Conservation (phyloP, 2,329 filamentous ascomycete genomes). For the Diaporthe humulicola region DNA sequence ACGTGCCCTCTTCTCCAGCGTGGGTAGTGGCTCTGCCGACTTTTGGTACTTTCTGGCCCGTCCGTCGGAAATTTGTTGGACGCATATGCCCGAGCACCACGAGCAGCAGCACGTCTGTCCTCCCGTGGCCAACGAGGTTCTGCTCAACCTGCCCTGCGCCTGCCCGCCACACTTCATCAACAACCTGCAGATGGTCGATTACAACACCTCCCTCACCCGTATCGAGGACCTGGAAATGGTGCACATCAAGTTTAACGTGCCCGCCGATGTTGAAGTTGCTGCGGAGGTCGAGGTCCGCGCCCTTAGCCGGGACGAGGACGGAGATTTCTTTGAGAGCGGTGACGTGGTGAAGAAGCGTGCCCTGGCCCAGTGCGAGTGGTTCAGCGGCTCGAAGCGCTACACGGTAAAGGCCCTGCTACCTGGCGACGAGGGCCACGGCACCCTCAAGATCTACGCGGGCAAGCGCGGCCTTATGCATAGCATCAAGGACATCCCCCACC, state of each 20-base stretch:
- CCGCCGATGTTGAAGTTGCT: conserved; percentile 89
- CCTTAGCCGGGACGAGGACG: conserved; percentile 86
- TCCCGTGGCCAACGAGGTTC: conserved; percentile 84
- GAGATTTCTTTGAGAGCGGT: conserved; percentile 93
- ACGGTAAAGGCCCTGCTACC: conserved; percentile 93
- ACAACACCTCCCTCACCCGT: conserved; percentile 87
- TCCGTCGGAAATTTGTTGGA: conserved; percentile 93
- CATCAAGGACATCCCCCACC: conserved; percentile 95
- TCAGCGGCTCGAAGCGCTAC: conserved; percentile 87
- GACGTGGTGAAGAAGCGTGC: conserved; percentile 88
- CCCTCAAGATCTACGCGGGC: conserved; percentile 92
- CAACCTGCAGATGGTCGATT: conserved; percentile 83
- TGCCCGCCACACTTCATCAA: conserved; percentile 92
- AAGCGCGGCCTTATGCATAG: conserved; percentile 97
- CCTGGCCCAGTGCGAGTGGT: conserved; percentile 92
- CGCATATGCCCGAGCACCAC: conserved; percentile 89
- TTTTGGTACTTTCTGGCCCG: conserved; percentile 94
- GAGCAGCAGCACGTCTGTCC: conserved; percentile 95
- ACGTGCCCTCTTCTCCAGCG: conserved; percentile 81
- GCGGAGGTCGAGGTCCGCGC: conserved; percentile 91
- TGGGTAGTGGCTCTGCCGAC: conserved; percentile 79
- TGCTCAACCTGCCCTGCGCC: conserved; percentile 87
- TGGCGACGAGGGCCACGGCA: conserved; percentile 89
- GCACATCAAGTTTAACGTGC: conserved; percentile 89
- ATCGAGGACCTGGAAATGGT: conserved; percentile 95